Conservation (phyloP, 352 stramenopile species). For the Globisporangium spiculum region DNA sequence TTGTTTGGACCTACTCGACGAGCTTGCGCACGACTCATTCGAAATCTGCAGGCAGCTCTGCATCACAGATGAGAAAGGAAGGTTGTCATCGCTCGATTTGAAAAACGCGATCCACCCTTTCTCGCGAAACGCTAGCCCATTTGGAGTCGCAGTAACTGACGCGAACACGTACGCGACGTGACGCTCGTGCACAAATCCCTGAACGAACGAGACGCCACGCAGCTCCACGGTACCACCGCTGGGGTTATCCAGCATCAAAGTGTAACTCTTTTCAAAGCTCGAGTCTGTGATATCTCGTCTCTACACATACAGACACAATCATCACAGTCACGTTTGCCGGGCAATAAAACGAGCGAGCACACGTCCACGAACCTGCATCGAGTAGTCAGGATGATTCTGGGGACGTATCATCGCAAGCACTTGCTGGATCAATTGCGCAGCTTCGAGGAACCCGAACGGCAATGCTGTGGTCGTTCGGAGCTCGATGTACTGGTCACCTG, state of each 20-base stretch:
- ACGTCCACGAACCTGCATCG: slow-evolving; percentile 4
- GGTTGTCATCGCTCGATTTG: neutral
- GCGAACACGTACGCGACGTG: slow-evolving; percentile 8
- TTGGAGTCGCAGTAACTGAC: neutral
- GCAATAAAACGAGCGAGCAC: neutral
- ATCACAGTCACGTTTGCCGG: neutral
- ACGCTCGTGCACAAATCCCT: neutral
- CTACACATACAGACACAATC: neutral
- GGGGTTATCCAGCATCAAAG: neutral
- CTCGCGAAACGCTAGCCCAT: slow-evolving; percentile 9
- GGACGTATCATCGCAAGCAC: slow-evolving; percentile 11
- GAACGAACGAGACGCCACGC: slow-evolving; percentile 9
- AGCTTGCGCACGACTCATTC: slow-evolving; percentile 3
- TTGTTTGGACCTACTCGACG: neutral
- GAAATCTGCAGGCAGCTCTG: slow-evolving; percentile 15
- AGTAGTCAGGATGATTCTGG: slow-evolving; percentile 8
- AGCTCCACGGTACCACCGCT: slow-evolving; percentile 2
- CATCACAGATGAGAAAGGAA: neutral
- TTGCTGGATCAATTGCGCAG: slow-evolving; percentile 2
- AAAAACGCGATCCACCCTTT: slow-evolving; percentile 10
- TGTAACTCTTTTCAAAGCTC: slow-evolving; percentile 15
- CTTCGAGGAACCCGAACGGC: slow-evolving; percentile 10
- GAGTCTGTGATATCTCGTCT: slow-evolving; percentile 1
- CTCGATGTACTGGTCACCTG: slow-evolving; percentile 11
- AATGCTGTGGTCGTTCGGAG: neutral